Percentiles rank a stretch among this genome's conserved stretches.
phyloP scores from a whole-genome alignment of 345 rosid species.

The Eucalyptus tenuipes region DNA sequence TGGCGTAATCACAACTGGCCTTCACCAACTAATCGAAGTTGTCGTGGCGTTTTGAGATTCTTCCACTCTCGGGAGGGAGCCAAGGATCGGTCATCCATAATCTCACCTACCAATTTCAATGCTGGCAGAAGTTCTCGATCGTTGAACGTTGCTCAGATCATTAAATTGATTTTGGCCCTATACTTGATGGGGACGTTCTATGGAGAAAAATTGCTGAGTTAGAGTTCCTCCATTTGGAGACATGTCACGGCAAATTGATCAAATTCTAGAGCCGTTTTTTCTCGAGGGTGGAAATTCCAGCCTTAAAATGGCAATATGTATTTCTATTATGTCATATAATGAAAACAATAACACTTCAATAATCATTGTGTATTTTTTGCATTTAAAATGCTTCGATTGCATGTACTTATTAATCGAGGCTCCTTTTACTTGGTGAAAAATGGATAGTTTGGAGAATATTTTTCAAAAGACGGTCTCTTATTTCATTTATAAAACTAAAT shows the following conservation, averaged over 20 bases:
- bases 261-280: not conserved
- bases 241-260: not conserved
- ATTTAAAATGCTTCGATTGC: not conserved
- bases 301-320: not conserved
- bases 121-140: not conserved
- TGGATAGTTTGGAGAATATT: no score
- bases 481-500: no score
- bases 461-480: accelerated
- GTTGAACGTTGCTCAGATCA: not conserved
- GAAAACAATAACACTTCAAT: not conserved
- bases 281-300: not conserved
- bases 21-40: not conserved
- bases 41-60: not conserved
- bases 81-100: not conserved
- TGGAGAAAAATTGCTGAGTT: not conserved
- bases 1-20: not conserved
- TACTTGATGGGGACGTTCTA: not conserved
- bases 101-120: not conserved
- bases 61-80: not conserved
- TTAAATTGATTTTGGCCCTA: not conserved
- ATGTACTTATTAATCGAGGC: no score
- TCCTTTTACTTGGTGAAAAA: not conserved
- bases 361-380: not conserved
- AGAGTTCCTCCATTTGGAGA: not conserved
- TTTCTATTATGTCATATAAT: not conserved